Conservation (phyloP, 176 grass and related monocot genomes). For the Tillandsia leiboldiana region DNA sequence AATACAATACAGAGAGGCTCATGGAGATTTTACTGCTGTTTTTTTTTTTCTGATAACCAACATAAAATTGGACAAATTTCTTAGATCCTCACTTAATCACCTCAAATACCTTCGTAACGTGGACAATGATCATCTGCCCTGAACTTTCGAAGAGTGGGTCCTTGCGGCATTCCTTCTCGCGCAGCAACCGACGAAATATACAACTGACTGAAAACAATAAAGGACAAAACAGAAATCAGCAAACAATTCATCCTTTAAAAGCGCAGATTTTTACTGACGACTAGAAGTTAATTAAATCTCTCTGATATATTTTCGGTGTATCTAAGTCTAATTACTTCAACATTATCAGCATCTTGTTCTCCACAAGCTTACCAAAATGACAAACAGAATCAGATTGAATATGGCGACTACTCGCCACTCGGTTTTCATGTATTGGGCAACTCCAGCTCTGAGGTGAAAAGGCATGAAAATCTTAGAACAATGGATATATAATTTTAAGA, state of each 20-base stretch:
- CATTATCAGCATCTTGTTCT: background rate
- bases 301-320: background rate
- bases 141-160: conserved; percentile 25
- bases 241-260: conserved; percentile 1
- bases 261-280: background rate
- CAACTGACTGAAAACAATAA: conserved; percentile 31
- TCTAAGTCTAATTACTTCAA: background rate
- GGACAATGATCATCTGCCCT: conserved; percentile 12
- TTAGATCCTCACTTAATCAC: no score
- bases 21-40: no score
- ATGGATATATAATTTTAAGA: conserved; percentile 4
- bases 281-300: background rate
- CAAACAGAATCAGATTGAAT: conserved; percentile 73
- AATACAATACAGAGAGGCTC: no score
- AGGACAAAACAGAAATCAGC: background rate
- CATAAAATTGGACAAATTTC: no score
- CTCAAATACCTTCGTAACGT: no score
- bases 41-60: no score
- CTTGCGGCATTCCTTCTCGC: conserved; percentile 54
- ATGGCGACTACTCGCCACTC: conserved; percentile 91
- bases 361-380: conserved; percentile 60
- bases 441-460: conserved; percentile 58
- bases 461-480: background rate
- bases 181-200: conserved; percentile 72
- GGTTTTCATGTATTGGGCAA: conserved; percentile 89